A percentile compares a stretch with the other conserved stretches of the same genome.
phyloP scores from a whole-genome alignment of 441 rosid species.

The Raphanus hybrid region DNA sequence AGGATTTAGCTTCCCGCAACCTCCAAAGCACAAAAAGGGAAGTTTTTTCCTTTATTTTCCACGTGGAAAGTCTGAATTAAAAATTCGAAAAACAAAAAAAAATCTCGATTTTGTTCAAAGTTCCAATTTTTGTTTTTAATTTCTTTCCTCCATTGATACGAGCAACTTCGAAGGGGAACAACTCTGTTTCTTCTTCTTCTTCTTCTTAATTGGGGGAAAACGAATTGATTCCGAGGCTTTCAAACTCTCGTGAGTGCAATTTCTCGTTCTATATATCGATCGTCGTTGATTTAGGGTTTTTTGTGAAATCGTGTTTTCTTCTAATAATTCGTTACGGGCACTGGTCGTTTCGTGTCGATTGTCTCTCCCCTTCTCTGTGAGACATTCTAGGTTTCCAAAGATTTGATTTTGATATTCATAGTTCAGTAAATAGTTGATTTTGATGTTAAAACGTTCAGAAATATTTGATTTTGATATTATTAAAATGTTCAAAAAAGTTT shows the following conservation, averaged over 20 bases:
- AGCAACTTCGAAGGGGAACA: slow-evolving; percentile 14
- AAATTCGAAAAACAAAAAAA: not conserved
- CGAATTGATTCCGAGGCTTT: not conserved
- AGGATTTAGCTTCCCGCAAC: slow-evolving; percentile 24
- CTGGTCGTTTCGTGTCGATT: not conserved
- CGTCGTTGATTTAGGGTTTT: slow-evolving; percentile 41
- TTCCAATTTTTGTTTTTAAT: not conserved
- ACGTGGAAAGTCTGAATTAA: slow-evolving; percentile 7
- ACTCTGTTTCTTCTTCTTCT: not conserved
- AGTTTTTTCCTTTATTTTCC: too few species aligned
- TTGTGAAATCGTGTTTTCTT: slow-evolving; percentile 2
- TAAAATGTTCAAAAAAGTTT: not conserved
- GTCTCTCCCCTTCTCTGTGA: not conserved
- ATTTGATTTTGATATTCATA: not conserved
- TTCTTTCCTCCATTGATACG: not conserved
- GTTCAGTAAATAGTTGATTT: too few species aligned
- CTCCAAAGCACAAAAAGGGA: slow-evolving; percentile 26
- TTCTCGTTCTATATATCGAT: too few species aligned
- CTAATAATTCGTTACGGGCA: too few species aligned
- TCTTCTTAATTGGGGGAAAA: not conserved
- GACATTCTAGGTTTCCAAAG: not conserved
- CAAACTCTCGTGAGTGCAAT: slow-evolving; percentile 23
- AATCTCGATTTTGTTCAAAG: slow-evolving; percentile 14
- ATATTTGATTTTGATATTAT: slow-evolving; percentile 2
- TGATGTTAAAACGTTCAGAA: too few species aligned